Evolutionary conservation across 2,329 filamentous ascomycete species (phyloP).

Genomic region (Colletotrichum sp.): DNA sequence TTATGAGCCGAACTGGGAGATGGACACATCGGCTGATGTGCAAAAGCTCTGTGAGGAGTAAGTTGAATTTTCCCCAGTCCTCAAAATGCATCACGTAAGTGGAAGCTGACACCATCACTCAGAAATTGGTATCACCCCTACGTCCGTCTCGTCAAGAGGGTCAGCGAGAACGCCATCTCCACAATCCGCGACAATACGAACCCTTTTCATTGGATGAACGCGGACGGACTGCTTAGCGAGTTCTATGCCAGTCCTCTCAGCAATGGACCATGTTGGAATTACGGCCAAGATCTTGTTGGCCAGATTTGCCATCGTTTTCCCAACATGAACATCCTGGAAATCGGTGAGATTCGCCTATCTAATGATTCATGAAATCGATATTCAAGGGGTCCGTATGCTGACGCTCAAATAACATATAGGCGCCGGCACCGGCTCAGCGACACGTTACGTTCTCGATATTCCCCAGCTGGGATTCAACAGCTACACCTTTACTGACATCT

Average conservation of each 20-base stretch:
- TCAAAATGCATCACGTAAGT: not conserved
- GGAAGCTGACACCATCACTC: not conserved
- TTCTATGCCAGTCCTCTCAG: conserved; percentile 3
- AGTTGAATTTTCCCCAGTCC: not conserved
- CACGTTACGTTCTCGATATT: not conserved
- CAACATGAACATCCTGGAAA: not conserved
- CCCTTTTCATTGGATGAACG: conserved; percentile 4
- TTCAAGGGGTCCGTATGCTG: not conserved
- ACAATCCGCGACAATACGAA: not conserved
- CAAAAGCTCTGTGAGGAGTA: not conserved
- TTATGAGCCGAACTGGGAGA: not conserved
- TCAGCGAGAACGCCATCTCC: not conserved
- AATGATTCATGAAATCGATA: not conserved
- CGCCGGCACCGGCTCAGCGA: not conserved
- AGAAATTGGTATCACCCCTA: not conserved
- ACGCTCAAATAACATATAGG: not conserved
- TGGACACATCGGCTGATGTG: not conserved
- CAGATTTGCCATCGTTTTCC: not conserved
- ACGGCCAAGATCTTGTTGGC: not conserved
- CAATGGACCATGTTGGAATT: not conserved
- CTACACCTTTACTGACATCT: conserved; percentile 31
- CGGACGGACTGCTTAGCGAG: not conserved
- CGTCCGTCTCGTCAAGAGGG: not conserved
- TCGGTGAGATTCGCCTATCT: not conserved
- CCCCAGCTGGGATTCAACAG: conserved; percentile 5